Base-by-base conservation (phyloP, 352 stramenopile species). In the Albugo laibachii region DNA sequence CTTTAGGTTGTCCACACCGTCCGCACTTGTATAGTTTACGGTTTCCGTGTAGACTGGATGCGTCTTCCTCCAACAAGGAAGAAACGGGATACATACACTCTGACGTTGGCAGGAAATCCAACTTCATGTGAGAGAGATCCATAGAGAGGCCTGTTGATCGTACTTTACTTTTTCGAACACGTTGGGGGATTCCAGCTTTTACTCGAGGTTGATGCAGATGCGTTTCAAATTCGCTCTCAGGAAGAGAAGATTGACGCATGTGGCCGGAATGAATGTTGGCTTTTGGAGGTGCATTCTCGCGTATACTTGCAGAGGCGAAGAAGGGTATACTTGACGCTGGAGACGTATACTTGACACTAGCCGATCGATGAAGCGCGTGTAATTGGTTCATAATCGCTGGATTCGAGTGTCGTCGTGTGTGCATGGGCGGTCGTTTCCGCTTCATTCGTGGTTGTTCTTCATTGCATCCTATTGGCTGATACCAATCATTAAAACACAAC, bases 21-120 rank as follows among this genome's bases (percentile, higher is more conserved):
- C 77, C 77, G 47, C 77, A 91, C 58, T 91, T 91, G 72, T 91
- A 91, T 59, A 77, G 55, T 54, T 86, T 86, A 35, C 72, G 69
- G 52, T 74, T 79, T 42, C 55, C 49, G 13, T 80, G 68, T 31
- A 70, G 60, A 14, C 20, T 49, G 0, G 36, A 35, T 20, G 45
- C 48, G n/a, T 36, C 49, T 1, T 39, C 31, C 15, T 13, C 47
- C 18, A 36, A 12, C 15, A 49, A 56, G 20, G 46, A 42, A 6
- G 50, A 42, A 24, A 49, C 53, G 24, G 52, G 52, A 34, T 40
- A 43, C 43, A 48, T 59, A 41, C n/a, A 36, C 6, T 36, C 46
- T 14, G 46, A 36, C 40, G 57, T 63, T 1, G 64, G 65, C 36
- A 85, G 54, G 36, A 88, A 80, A 11, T 64, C 62, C 40, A 88